Evolutionary conservation across 2,329 filamentous ascomycete species (phyloP).

Genomic region (Pseudocercospora cruenta): DNA sequence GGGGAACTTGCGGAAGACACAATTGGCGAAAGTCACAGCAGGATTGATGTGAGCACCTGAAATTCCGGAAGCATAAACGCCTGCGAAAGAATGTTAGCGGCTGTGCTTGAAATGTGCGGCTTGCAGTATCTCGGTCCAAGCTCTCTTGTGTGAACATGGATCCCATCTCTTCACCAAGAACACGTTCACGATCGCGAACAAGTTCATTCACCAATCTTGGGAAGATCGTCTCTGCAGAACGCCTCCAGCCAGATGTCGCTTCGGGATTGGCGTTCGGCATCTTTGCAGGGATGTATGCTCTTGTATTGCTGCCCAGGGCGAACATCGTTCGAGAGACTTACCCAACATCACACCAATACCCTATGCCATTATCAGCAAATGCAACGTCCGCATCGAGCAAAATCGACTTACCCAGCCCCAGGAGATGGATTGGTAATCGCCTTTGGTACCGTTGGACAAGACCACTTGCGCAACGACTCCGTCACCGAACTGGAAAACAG

Average conservation of each 20-base stretch:
- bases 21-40: conserved; percentile 72
- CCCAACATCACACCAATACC: conserved; percentile 70
- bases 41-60: conserved; percentile 44
- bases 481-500: conserved; percentile 59
- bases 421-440: conserved; percentile 56
- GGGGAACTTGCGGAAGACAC: conserved; percentile 60
- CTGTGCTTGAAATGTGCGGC: not conserved
- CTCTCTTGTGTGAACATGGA: not conserved
- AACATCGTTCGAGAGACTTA: conserved; percentile 32
- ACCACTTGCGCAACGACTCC: conserved; percentile 70
- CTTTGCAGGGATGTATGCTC: conserved; percentile 4
- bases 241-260: not conserved
- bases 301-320: conserved; percentile 5
- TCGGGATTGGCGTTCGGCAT: conserved; percentile 1
- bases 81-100: conserved; percentile 1
- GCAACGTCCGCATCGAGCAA: not conserved
- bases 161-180: not conserved
- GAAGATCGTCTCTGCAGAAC: not conserved
- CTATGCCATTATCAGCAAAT: conserved; percentile 26
- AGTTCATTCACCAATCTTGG: not conserved
- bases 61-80: conserved; percentile 39
- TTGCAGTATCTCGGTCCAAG: not conserved
- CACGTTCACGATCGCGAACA: not conserved
- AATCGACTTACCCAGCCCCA: conserved; percentile 34
- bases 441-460: conserved; percentile 56